Evolutionary conservation across 2,329 filamentous ascomycete genomes (phyloP), one percentile per base, ranked within the genome.

Genomic region (Fusarium annulatum): DNA sequence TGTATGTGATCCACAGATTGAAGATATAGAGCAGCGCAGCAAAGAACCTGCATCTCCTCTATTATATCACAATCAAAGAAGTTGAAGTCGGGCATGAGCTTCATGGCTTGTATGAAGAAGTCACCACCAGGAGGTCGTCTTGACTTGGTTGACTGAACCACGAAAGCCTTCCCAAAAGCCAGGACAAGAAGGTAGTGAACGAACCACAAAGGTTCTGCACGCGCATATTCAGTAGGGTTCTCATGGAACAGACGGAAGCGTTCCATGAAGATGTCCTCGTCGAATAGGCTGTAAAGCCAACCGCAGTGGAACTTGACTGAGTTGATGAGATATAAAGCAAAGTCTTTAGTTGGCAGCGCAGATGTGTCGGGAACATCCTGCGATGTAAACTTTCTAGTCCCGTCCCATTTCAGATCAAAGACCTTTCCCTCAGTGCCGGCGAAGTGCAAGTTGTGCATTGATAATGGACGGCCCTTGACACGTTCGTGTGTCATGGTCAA

Each of bases 251-350:
- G 43, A 6, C 39, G 28, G n/a, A 73, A 71, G 21, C 66, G 73
- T 3, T 74, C 34, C 65, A 76, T 66, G 30, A 76, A 76, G 11
- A n/a, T 36, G 2, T 72, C 64, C 18, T 76, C 71, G 15, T 76
- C 74, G 1, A 74, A 74, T 3, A 76, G 23, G 18, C 61, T 58
- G 21, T 71, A 76, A 15, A 76, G 19, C 61, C 61, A 74, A 3
- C 63, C 49, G 6, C 71, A 76, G 28, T 76, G 74, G 14, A 76
- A 76, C 21, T 73, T 76, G 39, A 76, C 71, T 3, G 73, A 62
- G 33, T 75, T 68, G 23, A 76, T 75, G 23, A 76, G 74, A 51
- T 76, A 65, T 11, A 71, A 39, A n/a, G 74, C 71, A 28, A 76
- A 76, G 9, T 73, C 74, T 5, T 60, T 64, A 5, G 58, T 64